These are phyloP conservation scores for Sextonia rubra DNA, from an alignment of 164 flowering plant genomes.

Conservation along the genomic window DNA sequence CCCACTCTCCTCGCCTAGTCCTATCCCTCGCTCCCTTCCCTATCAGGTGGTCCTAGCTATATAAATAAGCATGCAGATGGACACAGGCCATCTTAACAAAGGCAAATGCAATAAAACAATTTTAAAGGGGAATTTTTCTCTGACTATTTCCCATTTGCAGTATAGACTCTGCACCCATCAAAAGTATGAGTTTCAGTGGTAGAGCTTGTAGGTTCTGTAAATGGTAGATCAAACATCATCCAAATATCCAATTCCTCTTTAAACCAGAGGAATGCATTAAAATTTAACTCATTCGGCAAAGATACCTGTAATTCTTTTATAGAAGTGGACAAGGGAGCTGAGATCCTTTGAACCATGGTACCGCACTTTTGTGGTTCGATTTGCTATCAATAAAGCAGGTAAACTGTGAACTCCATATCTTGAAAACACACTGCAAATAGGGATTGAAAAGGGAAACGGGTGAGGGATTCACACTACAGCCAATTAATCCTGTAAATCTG, in stretches of 20 bases:
- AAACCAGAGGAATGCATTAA: background rate
- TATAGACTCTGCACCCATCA: background rate
- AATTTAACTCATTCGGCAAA: background rate
- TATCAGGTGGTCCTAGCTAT: background rate
- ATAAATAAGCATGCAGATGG: background rate
- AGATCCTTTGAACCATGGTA: constrained; percentile 55
- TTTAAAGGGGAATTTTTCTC: background rate
- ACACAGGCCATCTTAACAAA: background rate
- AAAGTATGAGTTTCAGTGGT: background rate
- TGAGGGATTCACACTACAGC: background rate
- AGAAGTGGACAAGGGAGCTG: constrained; percentile 1
- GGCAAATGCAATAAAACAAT: background rate
- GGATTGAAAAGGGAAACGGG: background rate
- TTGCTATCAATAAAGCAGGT: constrained; percentile 62
- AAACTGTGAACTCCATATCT: constrained; percentile 84
- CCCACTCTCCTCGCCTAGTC: too few species aligned
- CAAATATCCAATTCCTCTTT: background rate
- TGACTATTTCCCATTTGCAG: background rate
- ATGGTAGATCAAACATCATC: background rate
- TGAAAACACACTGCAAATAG: constrained; percentile 64
- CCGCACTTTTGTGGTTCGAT: constrained; percentile 39
- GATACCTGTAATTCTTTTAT: constrained; percentile 4
- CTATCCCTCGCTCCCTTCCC: too few species aligned
- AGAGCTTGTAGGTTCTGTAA: background rate
- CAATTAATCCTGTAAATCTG: background rate